Percentiles rank a stretch among this genome's conserved stretches.
Evolutionary conservation across 2,329 filamentous ascomycete genomes (phyloP).

Genomic region (Fusarium hostae): DNA sequence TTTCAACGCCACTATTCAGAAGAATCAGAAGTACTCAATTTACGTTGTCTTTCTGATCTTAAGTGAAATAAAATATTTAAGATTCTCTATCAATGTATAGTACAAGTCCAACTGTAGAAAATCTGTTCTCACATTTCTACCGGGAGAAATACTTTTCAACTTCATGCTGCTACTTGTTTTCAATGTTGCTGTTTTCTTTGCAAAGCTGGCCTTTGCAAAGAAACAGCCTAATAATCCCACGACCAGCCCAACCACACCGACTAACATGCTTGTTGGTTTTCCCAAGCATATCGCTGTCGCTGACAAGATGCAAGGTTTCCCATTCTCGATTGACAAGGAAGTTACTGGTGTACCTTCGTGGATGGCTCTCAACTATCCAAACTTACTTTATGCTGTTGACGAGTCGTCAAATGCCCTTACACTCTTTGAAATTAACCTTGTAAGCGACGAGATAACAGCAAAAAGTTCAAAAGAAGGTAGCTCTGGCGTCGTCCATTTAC

Average conservation of each 20-base stretch:
- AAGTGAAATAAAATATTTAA: neutral
- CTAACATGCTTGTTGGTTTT: neutral
- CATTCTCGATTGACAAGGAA: constrained; percentile 33
- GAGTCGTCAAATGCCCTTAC: constrained; percentile 55
- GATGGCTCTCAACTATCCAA: constrained; percentile 54
- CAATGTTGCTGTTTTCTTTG: neutral
- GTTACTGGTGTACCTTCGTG: constrained; percentile 57
- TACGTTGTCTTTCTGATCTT: neutral
- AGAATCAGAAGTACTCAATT: neutral
- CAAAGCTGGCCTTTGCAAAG: neutral
- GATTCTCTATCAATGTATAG: no score
- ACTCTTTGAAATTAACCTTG: constrained; percentile 52
- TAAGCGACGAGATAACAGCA: constrained; percentile 44
- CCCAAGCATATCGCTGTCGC: neutral
- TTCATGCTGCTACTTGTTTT: neutral
- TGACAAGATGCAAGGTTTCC: neutral
- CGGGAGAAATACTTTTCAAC: neutral
- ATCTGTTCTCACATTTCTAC: no score
- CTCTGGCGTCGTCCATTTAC: constrained; percentile 58
- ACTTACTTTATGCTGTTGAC: constrained; percentile 58
- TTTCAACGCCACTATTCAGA: neutral
- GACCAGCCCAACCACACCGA: neutral
- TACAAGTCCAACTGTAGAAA: no score
- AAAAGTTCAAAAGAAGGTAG: constrained; percentile 50
- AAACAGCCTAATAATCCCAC: neutral